phyloP scores from a whole-genome alignment of 345 rosid species.

The Eucalyptus pauciflora region DNA sequence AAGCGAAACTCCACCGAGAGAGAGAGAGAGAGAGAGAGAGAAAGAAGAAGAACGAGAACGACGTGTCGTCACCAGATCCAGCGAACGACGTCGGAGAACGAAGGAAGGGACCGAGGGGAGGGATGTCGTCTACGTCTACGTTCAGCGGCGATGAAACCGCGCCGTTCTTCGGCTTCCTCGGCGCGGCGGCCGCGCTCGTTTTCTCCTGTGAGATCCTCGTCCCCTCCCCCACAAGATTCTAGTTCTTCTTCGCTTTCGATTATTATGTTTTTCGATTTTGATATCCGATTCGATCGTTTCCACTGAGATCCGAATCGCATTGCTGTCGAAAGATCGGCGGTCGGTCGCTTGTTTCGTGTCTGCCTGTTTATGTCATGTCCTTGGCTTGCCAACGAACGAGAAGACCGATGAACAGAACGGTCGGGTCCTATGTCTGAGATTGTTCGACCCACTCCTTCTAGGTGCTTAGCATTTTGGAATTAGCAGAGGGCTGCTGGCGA shows the following conservation, averaged over 20 bases:
- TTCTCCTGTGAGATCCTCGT: conserved; percentile 52
- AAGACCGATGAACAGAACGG: not conserved
- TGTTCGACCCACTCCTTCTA: not conserved
- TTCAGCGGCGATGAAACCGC: conserved; percentile 84
- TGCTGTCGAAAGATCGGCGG: not conserved
- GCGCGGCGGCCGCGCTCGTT: conserved; percentile 86
- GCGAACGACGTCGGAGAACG: not conserved
- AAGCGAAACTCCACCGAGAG: not conserved
- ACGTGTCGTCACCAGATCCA: not conserved
- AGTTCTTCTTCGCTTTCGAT: not conserved
- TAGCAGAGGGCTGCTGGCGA: not conserved
- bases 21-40: not conserved
- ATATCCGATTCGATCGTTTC: not conserved
- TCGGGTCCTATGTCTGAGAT: not conserved
- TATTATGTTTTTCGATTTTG: not conserved
- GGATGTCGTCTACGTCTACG: conserved; percentile 31
- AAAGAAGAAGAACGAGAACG: not conserved
- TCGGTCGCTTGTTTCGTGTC: not conserved
- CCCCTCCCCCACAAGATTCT: not conserved
- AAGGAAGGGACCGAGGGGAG: not conserved
- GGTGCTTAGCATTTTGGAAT: not conserved
- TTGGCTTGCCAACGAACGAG: not conserved
- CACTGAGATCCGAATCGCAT: not conserved
- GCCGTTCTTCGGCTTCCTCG: conserved; percentile 85
- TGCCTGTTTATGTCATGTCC: not conserved